phyloP scores from a whole-genome alignment of 345 rosid species.

The Theobroma cacao region DNA sequence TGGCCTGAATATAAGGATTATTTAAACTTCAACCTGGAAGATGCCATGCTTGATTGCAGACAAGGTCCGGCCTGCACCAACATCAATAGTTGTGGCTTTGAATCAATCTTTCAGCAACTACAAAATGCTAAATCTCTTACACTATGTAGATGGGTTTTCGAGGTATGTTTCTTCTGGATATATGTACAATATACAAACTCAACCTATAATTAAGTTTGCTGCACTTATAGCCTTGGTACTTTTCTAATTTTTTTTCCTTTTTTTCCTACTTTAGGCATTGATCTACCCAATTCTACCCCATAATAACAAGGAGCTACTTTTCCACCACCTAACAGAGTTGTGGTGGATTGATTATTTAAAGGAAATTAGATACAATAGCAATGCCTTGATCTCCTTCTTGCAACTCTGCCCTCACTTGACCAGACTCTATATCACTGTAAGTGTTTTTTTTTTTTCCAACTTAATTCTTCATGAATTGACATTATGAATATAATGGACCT shows the following conservation, averaged over 20 bases:
- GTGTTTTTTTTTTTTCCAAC: background rate
- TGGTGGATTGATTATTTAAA: conserved; percentile 56
- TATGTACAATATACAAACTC: too few relatives aligned
- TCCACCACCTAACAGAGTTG: conserved; percentile 50
- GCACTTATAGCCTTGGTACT: too few relatives aligned
- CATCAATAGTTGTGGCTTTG: conserved; percentile 26
- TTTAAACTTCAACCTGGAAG: background rate
- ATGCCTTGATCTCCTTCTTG: conserved; percentile 18
- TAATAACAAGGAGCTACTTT: conserved; percentile 36
- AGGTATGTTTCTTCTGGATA: conserved; percentile 29
- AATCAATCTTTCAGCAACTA: conserved; percentile 36
- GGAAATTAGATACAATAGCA: conserved; percentile 31
- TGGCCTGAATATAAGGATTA: background rate
- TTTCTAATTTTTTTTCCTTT: background rate
- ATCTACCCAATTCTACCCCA: conserved; percentile 41
- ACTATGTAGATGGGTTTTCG: conserved; percentile 51
- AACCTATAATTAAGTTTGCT: too few relatives aligned
- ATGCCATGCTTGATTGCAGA: conserved; percentile 30
- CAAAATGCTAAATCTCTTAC: conserved; percentile 50
- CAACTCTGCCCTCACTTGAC: background rate
- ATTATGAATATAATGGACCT: background rate
- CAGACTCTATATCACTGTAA: background rate
- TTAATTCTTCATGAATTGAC: background rate
- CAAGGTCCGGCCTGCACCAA: conserved; percentile 33
- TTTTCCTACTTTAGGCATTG: conserved; percentile 35